Evolutionary conservation across 2,329 filamentous ascomycete species (phyloP), one percentile per base, ranked within the genome.

Genomic region (Aspergillus jensenii): DNA sequence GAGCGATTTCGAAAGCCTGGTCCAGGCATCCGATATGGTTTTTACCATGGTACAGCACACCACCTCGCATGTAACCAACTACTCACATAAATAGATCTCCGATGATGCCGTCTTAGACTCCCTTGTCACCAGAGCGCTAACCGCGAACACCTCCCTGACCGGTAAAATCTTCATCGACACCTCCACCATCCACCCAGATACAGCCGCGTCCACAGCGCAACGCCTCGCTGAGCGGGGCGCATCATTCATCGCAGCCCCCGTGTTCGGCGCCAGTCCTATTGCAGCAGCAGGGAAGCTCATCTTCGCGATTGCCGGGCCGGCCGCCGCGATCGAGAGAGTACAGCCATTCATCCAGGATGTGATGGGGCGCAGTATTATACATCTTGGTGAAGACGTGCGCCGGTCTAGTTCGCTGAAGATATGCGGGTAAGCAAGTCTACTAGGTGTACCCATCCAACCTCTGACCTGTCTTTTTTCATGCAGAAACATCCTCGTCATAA

Each of bases 181-280:
- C 0, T 82, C 81, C 0, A 83, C 81, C 0, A 76, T 83, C 1
- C 79, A 82, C 53, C 80, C 81, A 0, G 67, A 74, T 6, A 79
- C 79, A 0, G 76, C 79, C 0, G 60, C 65, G 1, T 58, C 60
- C 6, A 67, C 72, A 0, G 58, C 73, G 1, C 48, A 55, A 0
- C 67, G 65, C 0, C 62, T 83, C 0, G 49, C 56, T 0, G 62
- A 58, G 4, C 62, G 57, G 11, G 71, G 70, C 0, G 76, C 71
- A 3, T 53, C 58, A 3, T 81, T 81, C 48, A 65, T 82, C 27
- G 74, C 79, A 0, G 71, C 74, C 0, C 81, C 81, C 0, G 81
- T 83, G 0, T 84, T 83, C 56, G 81, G 81, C 6, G 79, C 80
- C 3, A 81, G 79, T 0, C 76, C 80, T 0, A 72, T 81, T n/a